A percentile compares a stretch with the other conserved stretches of the same genome.
Conservation (phyloP, 225 moss, liverwort and hornwort species). For the Physcomitrium patens region DNA sequence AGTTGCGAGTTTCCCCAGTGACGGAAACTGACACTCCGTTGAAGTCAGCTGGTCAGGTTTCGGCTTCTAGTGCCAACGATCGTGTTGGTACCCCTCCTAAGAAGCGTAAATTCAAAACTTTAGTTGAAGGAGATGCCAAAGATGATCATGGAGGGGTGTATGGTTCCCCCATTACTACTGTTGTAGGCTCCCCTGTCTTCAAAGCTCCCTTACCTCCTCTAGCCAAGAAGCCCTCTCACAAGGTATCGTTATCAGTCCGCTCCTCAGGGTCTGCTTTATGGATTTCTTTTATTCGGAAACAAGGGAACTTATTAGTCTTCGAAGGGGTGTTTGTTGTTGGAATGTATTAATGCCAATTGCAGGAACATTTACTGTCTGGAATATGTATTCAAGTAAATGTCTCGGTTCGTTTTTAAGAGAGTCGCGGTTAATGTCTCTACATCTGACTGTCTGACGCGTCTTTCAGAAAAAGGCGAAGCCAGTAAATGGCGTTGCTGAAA, state of each 20-base stretch:
- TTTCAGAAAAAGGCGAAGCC: slow-evolving; percentile 58
- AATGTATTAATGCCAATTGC: not conserved
- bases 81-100: slow-evolving; percentile 63
- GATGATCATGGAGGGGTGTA: slow-evolving; percentile 27
- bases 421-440: not conserved
- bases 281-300: not conserved
- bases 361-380: not conserved
- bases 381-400: not conserved
- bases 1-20: slow-evolving; percentile 31
- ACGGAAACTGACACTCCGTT: slow-evolving; percentile 24
- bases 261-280: not conserved
- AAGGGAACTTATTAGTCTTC: not conserved
- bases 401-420: not conserved
- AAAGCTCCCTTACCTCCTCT: slow-evolving; percentile 43
- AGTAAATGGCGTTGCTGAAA: slow-evolving; percentile 26
- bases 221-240: slow-evolving; percentile 56
- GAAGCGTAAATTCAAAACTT: slow-evolving; percentile 82
- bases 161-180: not conserved
- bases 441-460: slow-evolving; percentile 4
- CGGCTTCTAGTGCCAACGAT: slow-evolving; percentile 12
- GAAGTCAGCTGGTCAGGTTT: slow-evolving; percentile 17
- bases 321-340: not conserved
- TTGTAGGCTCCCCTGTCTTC: slow-evolving; percentile 30
- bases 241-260: slow-evolving; percentile 34
- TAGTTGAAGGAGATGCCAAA: slow-evolving; percentile 56